Evolutionary conservation across 495 filamentous ascomycete species (phyloP).

Genomic region (Annulohypoxylon bovei): DNA sequence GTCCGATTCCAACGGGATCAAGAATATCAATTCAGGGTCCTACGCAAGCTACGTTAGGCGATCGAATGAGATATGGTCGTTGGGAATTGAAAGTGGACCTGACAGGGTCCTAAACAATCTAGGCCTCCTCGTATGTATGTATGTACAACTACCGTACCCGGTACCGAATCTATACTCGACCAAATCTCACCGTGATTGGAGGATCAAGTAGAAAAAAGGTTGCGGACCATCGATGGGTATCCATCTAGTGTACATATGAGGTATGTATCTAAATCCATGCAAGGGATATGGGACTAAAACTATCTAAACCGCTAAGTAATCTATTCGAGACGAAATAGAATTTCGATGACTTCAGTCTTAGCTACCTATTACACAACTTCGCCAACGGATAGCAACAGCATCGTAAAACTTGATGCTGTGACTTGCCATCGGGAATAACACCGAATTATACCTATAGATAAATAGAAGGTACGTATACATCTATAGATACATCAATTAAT

Average conservation of each 20-base stretch:
- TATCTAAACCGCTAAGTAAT: neutral
- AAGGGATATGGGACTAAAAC: conserved; percentile 14
- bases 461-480: neutral
- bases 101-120: neutral
- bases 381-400: neutral
- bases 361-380: conserved; percentile 1
- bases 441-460: neutral
- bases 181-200: conserved; percentile 22
- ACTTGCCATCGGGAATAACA: neutral
- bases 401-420: conserved; percentile 4
- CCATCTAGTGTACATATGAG: no score
- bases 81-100: conserved; percentile 24
- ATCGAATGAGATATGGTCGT: conserved; percentile 23
- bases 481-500: no score
- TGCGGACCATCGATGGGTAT: conserved; percentile 11
- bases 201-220: neutral
- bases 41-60: conserved; percentile 4
- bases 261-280: conserved; percentile 9
- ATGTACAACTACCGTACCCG: conserved; percentile 20
- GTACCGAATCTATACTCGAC: conserved; percentile 10
- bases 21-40: conserved; percentile 29
- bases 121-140: neutral
- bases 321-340: neutral
- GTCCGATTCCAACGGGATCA: conserved; percentile 11
- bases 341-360: conserved; percentile 2